A percentile compares a stretch with the other conserved stretches of the same genome.
These are phyloP conservation scores for Elymus sibiricus DNA, from an alignment of 176 grass and related monocot genomes.

Conservation along the genomic window DNA sequence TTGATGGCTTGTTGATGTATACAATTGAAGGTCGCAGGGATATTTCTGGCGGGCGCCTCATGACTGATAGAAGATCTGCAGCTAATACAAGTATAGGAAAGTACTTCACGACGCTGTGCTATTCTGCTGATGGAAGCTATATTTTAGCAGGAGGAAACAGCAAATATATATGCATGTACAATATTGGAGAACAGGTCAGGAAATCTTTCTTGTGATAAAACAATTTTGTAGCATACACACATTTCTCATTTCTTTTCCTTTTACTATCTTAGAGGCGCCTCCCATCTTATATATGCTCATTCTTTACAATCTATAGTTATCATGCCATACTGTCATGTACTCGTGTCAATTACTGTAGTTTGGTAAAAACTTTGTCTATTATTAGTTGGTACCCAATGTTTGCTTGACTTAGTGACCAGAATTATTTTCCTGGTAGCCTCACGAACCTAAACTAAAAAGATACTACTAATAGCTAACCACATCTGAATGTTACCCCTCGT, in stretches of 20 bases:
- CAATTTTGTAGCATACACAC: background rate
- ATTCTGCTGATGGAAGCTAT: constrained; percentile 91
- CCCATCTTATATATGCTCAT: background rate
- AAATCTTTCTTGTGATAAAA: constrained; percentile 27
- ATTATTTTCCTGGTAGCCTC: background rate
- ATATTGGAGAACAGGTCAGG: constrained; percentile 88
- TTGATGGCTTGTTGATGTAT: constrained; percentile 82
- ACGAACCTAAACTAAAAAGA: background rate
- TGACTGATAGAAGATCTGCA: constrained; percentile 90
- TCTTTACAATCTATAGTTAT: background rate
- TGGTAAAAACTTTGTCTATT: background rate
- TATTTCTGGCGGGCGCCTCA: constrained; percentile 87
- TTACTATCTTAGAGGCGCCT: too few relatives aligned
- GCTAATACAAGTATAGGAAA: constrained; percentile 76
- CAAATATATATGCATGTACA: constrained; percentile 98
- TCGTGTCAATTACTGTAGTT: background rate
- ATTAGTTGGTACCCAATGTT: background rate
- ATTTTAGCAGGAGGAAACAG: constrained; percentile 95
- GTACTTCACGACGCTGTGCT: constrained; percentile 90
- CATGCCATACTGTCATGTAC: background rate
- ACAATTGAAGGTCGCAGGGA: constrained; percentile 91
- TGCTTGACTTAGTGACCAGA: background rate
- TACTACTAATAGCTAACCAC: background rate
- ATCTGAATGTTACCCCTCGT: background rate
- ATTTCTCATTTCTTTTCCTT: background rate